Base-by-base conservation (phyloP, 2,329 filamentous ascomycete species). In the Cladosporium sp. region DNA sequence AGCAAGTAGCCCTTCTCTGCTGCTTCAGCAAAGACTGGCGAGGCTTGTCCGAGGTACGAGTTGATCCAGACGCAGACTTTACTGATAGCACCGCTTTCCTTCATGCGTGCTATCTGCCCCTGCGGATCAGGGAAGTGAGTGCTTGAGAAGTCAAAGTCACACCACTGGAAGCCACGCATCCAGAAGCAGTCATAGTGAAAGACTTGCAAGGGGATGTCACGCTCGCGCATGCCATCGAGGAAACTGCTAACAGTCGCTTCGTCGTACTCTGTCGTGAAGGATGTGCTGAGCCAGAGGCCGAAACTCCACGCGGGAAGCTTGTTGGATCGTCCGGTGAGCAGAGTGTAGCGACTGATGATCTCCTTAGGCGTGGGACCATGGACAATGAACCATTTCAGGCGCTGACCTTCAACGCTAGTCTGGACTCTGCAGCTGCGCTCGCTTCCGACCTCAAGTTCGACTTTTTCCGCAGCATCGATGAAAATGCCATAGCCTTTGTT, bases 161-260 rank as follows among this genome's bases (percentile, higher is more conserved):
- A 91, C 89, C 89, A 92, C 65, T 87, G 86, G 74, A 91, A 91
- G 1, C 86, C 88, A 68, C 88, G 88, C 82, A 92, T 88, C 89
- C 89, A 92, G 82, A 91, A 92, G 76, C 87, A 90, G 74, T 92
- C 89, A 69, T 89, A 92, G 75, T 92, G 90, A 76, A 92, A 91
- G 3, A 91, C 88, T 44, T 89, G 86, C 1, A 92, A 83, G 0
- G 88, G 86, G 18, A 89, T 89, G 55, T 85, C 83, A 1, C 88
- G 84, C 58, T 84, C 80, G 67, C 83, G 84, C 86, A 92, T 91
- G 12, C 88, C 88, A 70, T 90, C 85, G 26, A 91, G 82, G 76
- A 91, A 91, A 11, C 82, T 82, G 55, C 81, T 86, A 29, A 91
- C 89, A 0, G 89, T 91, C 23, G 82, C 75, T 76, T 91, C 89